Conservation (phyloP, 192 early-diverging fungal species). For the Coemansia sp. region DNA sequence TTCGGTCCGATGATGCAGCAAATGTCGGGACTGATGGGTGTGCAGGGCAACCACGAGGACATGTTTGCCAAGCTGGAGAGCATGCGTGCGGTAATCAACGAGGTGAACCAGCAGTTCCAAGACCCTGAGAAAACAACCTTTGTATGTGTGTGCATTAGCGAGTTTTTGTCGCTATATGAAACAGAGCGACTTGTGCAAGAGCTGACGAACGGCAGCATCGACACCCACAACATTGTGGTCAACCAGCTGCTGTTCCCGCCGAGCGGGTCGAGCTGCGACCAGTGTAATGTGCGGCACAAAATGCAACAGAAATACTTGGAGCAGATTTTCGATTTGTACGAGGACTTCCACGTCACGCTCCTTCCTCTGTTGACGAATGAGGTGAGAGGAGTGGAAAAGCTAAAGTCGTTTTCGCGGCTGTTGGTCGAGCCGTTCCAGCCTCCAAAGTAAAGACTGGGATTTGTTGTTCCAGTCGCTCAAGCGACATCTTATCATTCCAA, state of each 20-base stretch:
- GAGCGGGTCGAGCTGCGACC: conserved; percentile 78
- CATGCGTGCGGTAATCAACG: conserved; percentile 95
- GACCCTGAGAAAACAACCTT: conserved; percentile 99
- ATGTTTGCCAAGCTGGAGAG: conserved; percentile 94
- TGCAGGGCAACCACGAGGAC: conserved; percentile 84
- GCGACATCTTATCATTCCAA: not conserved
- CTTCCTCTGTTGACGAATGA: conserved; percentile 96
- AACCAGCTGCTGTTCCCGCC: conserved; percentile 98
- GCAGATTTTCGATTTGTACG: conserved; percentile 98
- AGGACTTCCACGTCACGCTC: conserved; percentile 94
- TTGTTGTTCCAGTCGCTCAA: not conserved
- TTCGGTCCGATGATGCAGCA: conserved; percentile 98
- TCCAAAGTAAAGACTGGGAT: conserved; percentile 23
- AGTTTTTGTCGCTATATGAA: conserved; percentile 99
- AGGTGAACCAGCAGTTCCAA: conserved; percentile 99
- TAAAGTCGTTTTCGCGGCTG: conserved; percentile 91
- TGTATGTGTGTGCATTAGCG: conserved; percentile 98
- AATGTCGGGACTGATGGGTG: conserved; percentile 78
- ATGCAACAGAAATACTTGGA: conserved; percentile 99
- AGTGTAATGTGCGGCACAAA: conserved; percentile 89
- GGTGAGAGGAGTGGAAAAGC: conserved; percentile 90
- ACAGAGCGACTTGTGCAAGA: conserved; percentile 99
- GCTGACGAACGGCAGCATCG: conserved; percentile 94
- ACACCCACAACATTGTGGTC: conserved; percentile 99
- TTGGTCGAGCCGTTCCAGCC: conserved; percentile 77